phyloP scores from a whole-genome alignment of 23 red algal genomes.

The Gracilariopsis chorda region DNA sequence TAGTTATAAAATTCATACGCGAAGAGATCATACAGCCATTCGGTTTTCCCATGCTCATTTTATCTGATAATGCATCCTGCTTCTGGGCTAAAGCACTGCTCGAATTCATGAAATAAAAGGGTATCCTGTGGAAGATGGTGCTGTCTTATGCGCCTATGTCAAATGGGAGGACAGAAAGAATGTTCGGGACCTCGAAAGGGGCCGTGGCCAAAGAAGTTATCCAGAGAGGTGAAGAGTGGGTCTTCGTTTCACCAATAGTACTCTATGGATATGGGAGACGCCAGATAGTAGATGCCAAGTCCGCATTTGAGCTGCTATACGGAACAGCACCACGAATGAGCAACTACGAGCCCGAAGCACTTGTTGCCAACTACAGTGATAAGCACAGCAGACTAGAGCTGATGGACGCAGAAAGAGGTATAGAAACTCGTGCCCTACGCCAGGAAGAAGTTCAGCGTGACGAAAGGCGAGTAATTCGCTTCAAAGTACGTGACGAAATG shows the following conservation, averaged over 20 bases:
- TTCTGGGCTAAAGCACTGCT: background rate
- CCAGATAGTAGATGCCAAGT: background rate
- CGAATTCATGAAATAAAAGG: background rate
- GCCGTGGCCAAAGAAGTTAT: background rate
- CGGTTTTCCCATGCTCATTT: background rate
- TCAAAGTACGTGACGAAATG: background rate
- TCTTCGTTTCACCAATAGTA: background rate
- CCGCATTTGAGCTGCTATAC: background rate
- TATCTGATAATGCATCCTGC: background rate
- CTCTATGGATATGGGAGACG: background rate
- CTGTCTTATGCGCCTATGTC: constrained; percentile 4
- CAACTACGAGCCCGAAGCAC: background rate
- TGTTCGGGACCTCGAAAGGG: background rate
- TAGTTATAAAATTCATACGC: background rate
- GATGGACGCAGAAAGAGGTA: background rate
- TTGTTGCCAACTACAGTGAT: background rate
- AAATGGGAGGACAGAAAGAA: background rate
- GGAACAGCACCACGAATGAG: background rate
- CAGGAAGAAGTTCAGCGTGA: background rate
- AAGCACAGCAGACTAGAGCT: background rate
- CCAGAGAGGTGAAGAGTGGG: background rate
- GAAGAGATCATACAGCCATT: background rate
- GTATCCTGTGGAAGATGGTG: background rate
- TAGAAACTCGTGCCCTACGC: background rate
- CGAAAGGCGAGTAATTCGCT: background rate